Conservation (phyloP, 192 early-diverging fungal species). For the Linnemannia exigua region DNA sequence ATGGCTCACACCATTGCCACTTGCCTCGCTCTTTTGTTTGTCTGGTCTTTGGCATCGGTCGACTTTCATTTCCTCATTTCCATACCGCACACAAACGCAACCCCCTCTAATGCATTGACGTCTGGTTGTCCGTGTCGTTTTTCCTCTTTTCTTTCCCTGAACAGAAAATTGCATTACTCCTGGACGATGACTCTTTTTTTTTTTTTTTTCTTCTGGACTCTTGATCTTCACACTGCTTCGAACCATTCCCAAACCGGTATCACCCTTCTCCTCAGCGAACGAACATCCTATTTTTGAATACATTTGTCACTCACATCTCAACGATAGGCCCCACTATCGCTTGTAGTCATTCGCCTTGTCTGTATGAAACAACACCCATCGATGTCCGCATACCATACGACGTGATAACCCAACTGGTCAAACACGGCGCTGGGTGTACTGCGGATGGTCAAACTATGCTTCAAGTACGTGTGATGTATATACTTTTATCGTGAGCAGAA, state of each 20-base stretch:
- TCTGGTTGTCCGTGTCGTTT: not conserved
- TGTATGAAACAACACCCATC: too few relatives aligned
- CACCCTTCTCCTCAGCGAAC: not conserved
- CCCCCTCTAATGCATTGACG: not conserved
- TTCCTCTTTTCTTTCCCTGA: not conserved
- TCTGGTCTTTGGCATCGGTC: too few relatives aligned
- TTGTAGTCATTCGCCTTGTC: too few relatives aligned
- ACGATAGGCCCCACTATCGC: too few relatives aligned
- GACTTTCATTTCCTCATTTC: not conserved
- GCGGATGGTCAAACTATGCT: too few relatives aligned
- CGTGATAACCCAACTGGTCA: too few relatives aligned
- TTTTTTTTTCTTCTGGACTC: too few relatives aligned
- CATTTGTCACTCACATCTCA: too few relatives aligned
- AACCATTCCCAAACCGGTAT: not conserved
- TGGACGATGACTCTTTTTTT: not conserved
- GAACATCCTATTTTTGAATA: not conserved
- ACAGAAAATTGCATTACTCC: not conserved
- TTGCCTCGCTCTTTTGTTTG: not conserved
- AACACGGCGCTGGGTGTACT: too few relatives aligned
- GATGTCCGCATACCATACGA: too few relatives aligned
- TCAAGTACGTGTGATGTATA: too few relatives aligned
- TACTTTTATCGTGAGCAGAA: not conserved
- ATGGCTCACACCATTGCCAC: not conserved
- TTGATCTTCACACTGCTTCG: not conserved
- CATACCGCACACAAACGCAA: not conserved